These are phyloP conservation scores for Heritiera littoralis DNA, from an alignment of 345 rosid species.

Conservation along the genomic window DNA sequence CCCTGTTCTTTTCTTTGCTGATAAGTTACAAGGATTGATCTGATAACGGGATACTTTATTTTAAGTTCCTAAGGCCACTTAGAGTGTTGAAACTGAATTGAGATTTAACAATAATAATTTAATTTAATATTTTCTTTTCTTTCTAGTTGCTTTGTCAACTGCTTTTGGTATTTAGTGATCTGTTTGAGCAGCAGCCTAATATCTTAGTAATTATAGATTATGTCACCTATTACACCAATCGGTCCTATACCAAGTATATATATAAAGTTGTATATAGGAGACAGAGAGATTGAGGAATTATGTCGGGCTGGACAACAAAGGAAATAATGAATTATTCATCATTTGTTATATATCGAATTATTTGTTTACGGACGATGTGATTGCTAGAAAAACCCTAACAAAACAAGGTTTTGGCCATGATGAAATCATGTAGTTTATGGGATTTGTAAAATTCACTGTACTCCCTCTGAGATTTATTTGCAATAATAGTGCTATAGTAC, in stretches of 20 bases:
- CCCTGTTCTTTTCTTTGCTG: background rate
- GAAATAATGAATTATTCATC: slow-evolving; percentile 5
- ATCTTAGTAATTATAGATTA: slow-evolving; percentile 8
- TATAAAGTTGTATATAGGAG: background rate
- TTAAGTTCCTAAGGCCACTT: slow-evolving; percentile 4
- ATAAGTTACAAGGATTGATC: background rate
- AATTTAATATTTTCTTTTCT: background rate
- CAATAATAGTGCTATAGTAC: background rate
- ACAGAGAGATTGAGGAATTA: background rate
- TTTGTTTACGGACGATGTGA: slow-evolving; percentile 21
- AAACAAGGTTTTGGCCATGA: slow-evolving; percentile 4
- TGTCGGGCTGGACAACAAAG: background rate
- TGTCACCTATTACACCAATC: slow-evolving; percentile 14
- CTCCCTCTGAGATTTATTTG: background rate
- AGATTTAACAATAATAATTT: background rate
- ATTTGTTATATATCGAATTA: background rate
- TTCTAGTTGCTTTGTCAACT: background rate
- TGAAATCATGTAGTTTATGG: background rate
- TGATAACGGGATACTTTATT: background rate
- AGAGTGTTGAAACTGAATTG: background rate
- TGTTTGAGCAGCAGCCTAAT: background rate
- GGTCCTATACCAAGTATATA: background rate
- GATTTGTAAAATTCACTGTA: background rate
- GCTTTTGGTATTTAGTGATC: slow-evolving; percentile 3
- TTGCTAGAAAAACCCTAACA: slow-evolving; percentile 28